Percentiles rank a stretch among this genome's conserved stretches.
phyloP scores from a whole-genome alignment of 2,329 filamentous ascomycete genomes.

The Pestalotiopsis fici region DNA sequence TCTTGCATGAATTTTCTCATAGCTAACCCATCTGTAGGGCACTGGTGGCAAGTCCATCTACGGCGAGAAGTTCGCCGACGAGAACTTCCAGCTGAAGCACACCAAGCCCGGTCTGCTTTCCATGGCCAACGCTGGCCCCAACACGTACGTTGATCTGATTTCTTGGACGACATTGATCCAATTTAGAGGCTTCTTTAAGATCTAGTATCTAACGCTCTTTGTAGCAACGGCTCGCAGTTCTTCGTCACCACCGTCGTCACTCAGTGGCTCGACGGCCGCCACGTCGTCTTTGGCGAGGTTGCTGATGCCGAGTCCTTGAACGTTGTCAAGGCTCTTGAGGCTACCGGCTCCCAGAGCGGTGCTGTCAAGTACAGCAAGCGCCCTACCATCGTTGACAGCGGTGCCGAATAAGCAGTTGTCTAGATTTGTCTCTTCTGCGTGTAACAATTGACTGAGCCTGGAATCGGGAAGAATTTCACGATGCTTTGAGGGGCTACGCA shows the following conservation, averaged over 20 bases:
- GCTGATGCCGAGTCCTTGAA: constrained; percentile 48
- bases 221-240: constrained; percentile 96
- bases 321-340: constrained; percentile 63
- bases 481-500: constrained; percentile 8
- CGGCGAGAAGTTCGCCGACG: constrained; percentile 89
- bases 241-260: constrained; percentile 95
- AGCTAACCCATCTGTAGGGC: constrained; percentile 54
- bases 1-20: background rate
- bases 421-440: constrained; percentile 9
- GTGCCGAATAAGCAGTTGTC: constrained; percentile 41
- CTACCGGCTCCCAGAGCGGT: constrained; percentile 56
- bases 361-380: constrained; percentile 56
- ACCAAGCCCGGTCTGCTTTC: constrained; percentile 76
- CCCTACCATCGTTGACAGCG: constrained; percentile 59
- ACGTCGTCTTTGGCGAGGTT: constrained; percentile 85
- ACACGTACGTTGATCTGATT: constrained; percentile 65
- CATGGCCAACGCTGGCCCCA: constrained; percentile 94
- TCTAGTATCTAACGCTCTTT: constrained; percentile 13
- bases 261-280: constrained; percentile 79
- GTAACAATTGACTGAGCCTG: constrained; percentile 18
- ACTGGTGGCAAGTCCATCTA: constrained; percentile 94
- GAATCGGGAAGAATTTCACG: constrained; percentile 10
- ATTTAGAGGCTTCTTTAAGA: background rate
- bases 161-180: background rate
- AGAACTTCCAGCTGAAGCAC: constrained; percentile 86